Evolutionary conservation across 352 stramenopile species (phyloP).

Genomic region (Globisporangium nodosum): DNA sequence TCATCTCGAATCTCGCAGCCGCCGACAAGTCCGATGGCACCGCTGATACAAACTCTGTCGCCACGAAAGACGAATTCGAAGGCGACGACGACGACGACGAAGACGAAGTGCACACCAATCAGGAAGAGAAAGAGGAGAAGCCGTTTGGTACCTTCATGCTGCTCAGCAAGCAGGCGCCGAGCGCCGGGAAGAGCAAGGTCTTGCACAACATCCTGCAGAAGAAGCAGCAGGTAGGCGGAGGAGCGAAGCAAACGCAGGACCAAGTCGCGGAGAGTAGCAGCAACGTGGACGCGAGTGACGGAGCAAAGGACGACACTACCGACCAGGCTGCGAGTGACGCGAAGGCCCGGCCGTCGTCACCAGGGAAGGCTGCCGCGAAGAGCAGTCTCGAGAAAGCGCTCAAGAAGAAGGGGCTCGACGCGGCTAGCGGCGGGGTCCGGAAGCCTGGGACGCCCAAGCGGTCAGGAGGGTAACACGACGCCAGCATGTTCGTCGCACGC

Average conservation of each 20-base stretch:
- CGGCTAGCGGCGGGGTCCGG: background rate
- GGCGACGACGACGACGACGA: background rate
- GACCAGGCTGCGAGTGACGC: background rate
- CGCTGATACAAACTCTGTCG: background rate
- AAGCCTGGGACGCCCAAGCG: constrained; percentile 10
- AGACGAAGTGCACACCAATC: background rate
- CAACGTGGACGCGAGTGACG: background rate
- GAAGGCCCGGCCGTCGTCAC: constrained; percentile 10
- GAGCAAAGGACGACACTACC: too few relatives aligned
- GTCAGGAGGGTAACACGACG: background rate
- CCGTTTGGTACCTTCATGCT: constrained; percentile 38
- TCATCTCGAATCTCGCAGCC: background rate
- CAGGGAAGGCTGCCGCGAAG: constrained; percentile 11
- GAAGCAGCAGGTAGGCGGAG: constrained; percentile 5
- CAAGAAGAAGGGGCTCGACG: constrained; percentile 22
- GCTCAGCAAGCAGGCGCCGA: constrained; percentile 27
- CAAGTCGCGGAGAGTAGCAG: background rate
- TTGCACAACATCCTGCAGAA: constrained; percentile 33
- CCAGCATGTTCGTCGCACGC: too few relatives aligned
- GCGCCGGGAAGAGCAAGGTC: constrained; percentile 28
- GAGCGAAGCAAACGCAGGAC: background rate
- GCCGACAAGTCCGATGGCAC: background rate
- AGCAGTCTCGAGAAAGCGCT: constrained; percentile 40
- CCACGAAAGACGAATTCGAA: background rate
- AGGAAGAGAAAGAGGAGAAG: constrained; percentile 15